Percentiles rank a stretch among this genome's conserved stretches.
Conservation (phyloP, 140 eudicot species). For the Flaveria floridana region DNA sequence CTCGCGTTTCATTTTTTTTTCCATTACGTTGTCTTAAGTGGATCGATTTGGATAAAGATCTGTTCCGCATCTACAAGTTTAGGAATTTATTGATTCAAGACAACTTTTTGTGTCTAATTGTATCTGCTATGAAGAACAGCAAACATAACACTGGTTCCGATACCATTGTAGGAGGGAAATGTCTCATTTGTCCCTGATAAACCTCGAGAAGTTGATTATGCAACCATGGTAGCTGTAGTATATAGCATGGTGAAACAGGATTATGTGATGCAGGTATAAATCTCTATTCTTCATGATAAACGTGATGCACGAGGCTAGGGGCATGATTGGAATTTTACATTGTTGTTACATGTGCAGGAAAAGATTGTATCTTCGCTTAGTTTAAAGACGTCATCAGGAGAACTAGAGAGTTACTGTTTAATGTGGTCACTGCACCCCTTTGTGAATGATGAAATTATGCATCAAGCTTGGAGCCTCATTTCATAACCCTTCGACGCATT, state of each 20-base stretch:
- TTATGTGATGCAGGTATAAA: slow-evolving; percentile 70
- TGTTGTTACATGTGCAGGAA: slow-evolving; percentile 42
- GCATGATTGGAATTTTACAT: slow-evolving; percentile 7
- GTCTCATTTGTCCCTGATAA: slow-evolving; percentile 34
- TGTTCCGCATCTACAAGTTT: background rate
- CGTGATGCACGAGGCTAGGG: background rate
- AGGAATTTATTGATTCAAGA: background rate
- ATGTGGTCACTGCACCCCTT: slow-evolving; percentile 94
- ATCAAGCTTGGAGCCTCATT: slow-evolving; percentile 62
- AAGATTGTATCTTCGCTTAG: slow-evolving; percentile 60
- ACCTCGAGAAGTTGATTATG: slow-evolving; percentile 50
- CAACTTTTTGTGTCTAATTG: background rate
- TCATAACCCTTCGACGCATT: slow-evolving; percentile 23
- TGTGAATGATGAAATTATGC: slow-evolving; percentile 64
- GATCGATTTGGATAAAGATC: slow-evolving; percentile 6
- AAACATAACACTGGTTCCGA: background rate
- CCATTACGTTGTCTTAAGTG: background rate
- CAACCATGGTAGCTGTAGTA: slow-evolving; percentile 56
- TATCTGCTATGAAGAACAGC: background rate
- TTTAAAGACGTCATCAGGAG: slow-evolving; percentile 63
- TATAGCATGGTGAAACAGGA: slow-evolving; percentile 80
- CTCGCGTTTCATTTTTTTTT: background rate
- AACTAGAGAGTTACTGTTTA: slow-evolving; percentile 67
- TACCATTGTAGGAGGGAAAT: slow-evolving; percentile 37
- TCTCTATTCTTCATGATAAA: background rate